Base-by-base conservation (phyloP, 768 basidiomycete genomes). In the Leucocoprinus sp. region DNA sequence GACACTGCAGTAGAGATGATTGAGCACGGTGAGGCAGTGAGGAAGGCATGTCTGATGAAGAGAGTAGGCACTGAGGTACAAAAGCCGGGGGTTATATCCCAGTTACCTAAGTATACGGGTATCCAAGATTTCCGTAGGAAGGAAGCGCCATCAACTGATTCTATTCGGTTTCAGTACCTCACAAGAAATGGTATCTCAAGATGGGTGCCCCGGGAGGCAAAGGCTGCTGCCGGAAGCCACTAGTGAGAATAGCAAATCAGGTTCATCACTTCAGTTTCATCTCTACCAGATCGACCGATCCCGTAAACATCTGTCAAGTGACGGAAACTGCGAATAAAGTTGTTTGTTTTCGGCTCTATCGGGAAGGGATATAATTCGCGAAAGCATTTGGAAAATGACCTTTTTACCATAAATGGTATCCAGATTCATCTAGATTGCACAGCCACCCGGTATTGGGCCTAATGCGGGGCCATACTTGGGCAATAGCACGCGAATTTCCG, bases 161-260 rank as follows among this genome's bases (percentile, higher is more conserved):
- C 14, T 40, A 6, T 40, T 47, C 45, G 46, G 33, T 36, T 41
- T 23, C 42, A 43, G 34, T 31, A 8, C 17, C 36, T 34, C 24
- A 12, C 18, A 36, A 34, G 40, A 24, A 34, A 48, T 6, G 46
- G 46, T n/a, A 33, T 45, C 46, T 48, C 24, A 9, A 48, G 46
- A 48, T 48, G 19, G 22, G 19, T 35, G 19, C 46, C 34, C 44
- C 53, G 61, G 61, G 65, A 53, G 52, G 58, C 55, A 63, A 64
- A 52, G 58, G 61, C 59, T 57, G 66, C 55, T 64, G 59, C 52
- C 58, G 53, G 51, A 45, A 50, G 54, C 52, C 52, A 52, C 47
- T 37, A 50, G 52, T 52, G 54, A 57, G 55, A 57, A 57, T 51
- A 56, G 38, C 19, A 46, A 24, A 21, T 39, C 43, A 45, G 44